These are phyloP conservation scores for Solanum bulbocastanum DNA, from an alignment of 257 asterid genomes.

Conservation along the genomic window DNA sequence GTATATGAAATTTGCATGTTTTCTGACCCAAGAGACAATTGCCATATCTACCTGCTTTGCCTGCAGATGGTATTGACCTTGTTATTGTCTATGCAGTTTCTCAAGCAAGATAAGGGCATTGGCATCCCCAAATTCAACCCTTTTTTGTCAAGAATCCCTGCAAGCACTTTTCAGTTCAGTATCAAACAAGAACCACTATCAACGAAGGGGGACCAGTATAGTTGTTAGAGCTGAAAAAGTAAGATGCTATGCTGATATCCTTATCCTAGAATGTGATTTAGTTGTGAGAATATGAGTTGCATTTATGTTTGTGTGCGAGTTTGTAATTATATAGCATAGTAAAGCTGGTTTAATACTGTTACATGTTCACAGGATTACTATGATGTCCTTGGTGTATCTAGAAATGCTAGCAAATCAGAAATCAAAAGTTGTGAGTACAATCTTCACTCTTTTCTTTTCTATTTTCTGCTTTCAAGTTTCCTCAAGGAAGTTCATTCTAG, in stretches of 20 bases:
- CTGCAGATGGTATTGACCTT: neutral
- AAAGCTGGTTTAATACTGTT: neutral
- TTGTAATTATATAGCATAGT: neutral
- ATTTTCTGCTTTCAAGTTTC: neutral
- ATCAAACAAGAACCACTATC: conserved; percentile 25
- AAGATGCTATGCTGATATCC: conserved; percentile 12
- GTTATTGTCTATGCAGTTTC: conserved; percentile 36
- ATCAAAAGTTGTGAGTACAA: conserved; percentile 73
- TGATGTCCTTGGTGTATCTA: conserved; percentile 85
- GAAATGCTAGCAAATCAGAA: conserved; percentile 77
- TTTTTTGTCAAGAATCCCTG: conserved; percentile 49
- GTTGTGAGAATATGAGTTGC: neutral
- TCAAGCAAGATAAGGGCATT: conserved; percentile 43
- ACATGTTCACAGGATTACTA: conserved; percentile 61
- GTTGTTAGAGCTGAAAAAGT: conserved; percentile 84
- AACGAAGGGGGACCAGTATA: conserved; percentile 48
- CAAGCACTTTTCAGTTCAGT: conserved; percentile 44
- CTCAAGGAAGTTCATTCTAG: neutral
- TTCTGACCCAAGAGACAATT: neutral
- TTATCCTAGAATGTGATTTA: neutral
- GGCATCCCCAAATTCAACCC: conserved; percentile 55
- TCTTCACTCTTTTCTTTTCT: neutral
- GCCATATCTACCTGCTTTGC: neutral
- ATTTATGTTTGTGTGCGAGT: neutral
- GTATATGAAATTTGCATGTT: neutral